Evolutionary conservation across 768 basidiomycete species (phyloP).

Genomic region (Mycena filopes): DNA sequence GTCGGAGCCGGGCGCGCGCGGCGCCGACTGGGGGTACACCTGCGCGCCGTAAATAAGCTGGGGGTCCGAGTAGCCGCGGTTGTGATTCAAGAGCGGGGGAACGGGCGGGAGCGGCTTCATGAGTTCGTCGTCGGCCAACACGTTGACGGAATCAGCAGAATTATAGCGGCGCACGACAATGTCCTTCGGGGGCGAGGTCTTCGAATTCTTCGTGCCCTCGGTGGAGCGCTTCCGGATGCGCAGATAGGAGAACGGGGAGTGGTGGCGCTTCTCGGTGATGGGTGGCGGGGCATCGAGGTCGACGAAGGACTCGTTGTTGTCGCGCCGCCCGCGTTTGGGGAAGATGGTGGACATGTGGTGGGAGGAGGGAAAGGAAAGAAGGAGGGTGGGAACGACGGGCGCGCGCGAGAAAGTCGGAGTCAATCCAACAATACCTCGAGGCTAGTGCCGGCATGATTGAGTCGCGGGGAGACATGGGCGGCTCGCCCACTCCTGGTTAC

Average conservation of each 20-base stretch:
- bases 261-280: conserved; percentile 19
- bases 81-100: conserved; percentile 23
- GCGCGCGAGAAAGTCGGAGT: background rate
- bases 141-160: conserved; percentile 1
- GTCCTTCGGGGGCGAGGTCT: background rate
- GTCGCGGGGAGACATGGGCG: conserved; percentile 1
- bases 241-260: conserved; percentile 29
- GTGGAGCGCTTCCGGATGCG: conserved; percentile 31
- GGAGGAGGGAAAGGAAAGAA: background rate
- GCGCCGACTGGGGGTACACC: conserved; percentile 23
- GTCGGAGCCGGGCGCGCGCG: conserved; percentile 1
- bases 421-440: conserved; percentile 1
- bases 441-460: conserved; percentile 7
- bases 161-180: conserved; percentile 13
- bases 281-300: conserved; percentile 28
- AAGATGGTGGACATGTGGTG: conserved; percentile 26
- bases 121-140: background rate
- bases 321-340: conserved; percentile 24
- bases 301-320: conserved; percentile 23
- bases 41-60: conserved; percentile 21
- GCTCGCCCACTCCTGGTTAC: conserved; percentile 7
- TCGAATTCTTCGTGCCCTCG: conserved; percentile 4
- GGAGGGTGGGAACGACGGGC: background rate
- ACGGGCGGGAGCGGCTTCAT: conserved; percentile 26
- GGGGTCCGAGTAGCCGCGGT: conserved; percentile 25